Evolutionary conservation across 208 protist genomes (phyloP), one percentile per base, ranked within the genome.

Genomic region (Lotmaria passim): DNA sequence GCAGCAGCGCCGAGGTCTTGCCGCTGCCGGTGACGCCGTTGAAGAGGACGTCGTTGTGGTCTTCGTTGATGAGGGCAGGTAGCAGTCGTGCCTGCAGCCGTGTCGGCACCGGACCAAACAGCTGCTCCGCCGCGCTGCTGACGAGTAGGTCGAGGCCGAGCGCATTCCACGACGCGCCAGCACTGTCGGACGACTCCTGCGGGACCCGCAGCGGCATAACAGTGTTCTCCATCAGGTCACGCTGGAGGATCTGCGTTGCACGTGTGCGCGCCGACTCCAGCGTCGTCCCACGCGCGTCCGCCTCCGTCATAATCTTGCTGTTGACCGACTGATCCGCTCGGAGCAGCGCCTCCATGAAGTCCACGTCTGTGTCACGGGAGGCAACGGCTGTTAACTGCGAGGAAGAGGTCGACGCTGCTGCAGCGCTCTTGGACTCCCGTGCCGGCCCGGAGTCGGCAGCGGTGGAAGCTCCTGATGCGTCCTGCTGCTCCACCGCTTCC

Each of bases 21-120:
- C 90, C 90, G 64, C 84, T 92, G 19, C 90, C 90, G 0, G 83
- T 93, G 19, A 89, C 86, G 7, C 86, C 87, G 73, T 90, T 90
- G 61, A 95, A 87, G 1, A 95, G 34, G 12, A 95, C 82, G 36
- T 95, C 90, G 73, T 92, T 92, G 78, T 95, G 87, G 63, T 93
- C 90, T 44, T 93, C 90, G 65, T 93, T 56, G 6, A 95, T 53
- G 33, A 95, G 77, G 0, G 86, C 86, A 4, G 86, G 83, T 41
- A 95, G 41, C 8, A 95, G 64, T 24, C 90, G 85, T 10, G 78
- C 64, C 78, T 95, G 90, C 58, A 95, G 55, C 24, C 86, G 83
- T 28, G 90, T 84, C 2, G 90, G 85, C 1, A 56, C 44, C 4
- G 82, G 47, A 17, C 87, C 86, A 55, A 79, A 87, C 46, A 82